Base-by-base conservation (phyloP, 2,329 filamentous ascomycete species). In the Drechslerella dactyloides region DNA sequence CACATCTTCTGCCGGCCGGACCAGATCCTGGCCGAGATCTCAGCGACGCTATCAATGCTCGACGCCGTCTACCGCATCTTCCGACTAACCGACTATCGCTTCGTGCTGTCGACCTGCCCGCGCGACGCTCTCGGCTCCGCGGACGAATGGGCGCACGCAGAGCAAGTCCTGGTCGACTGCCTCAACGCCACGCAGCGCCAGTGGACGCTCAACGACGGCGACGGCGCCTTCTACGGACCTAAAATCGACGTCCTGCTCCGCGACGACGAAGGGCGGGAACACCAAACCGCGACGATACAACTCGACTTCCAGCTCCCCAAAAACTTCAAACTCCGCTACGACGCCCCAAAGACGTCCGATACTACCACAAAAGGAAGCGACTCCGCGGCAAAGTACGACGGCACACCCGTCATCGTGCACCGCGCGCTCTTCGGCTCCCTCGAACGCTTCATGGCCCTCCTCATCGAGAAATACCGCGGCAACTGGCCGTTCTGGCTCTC, bases 401-500 rank as follows among this genome's bases (percentile, higher is more conserved):
- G 19, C 15, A 19, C 82, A 1, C 91, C 92, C 0, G 91, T 96
- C 40, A 85, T 96, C 77, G 88, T 96, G 57, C 91, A 96, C 78
- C 86, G 91, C 55, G 91, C 92, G 13, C 89, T 96, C 37, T 84
- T 96, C 57, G 91, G 91, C 15, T 94, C 90, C 0, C 84, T 96
- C 3, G 91, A 96, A 80, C 85, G 92, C 51, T 86, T 96, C 73
- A 88, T 96, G 84, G 91, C 91, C 2, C 82, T 96, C 13, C 80
- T 96, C 44, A 93, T 94, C 62, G 92, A 96, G 79, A 89, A 90
- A 75, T 91, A 93, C 76, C 84, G 88, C 64, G 90, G 90, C 15
- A 85, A 84, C 66, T 96, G 90, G 86, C 91, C 91, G 2, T 93
- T 96, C 78, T 96, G 91, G 92, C 83, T 96, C 8, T 93, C 90